Evolutionary conservation across 768 basidiomycete species (phyloP).

Genomic region (Favolaschia claudopus): DNA sequence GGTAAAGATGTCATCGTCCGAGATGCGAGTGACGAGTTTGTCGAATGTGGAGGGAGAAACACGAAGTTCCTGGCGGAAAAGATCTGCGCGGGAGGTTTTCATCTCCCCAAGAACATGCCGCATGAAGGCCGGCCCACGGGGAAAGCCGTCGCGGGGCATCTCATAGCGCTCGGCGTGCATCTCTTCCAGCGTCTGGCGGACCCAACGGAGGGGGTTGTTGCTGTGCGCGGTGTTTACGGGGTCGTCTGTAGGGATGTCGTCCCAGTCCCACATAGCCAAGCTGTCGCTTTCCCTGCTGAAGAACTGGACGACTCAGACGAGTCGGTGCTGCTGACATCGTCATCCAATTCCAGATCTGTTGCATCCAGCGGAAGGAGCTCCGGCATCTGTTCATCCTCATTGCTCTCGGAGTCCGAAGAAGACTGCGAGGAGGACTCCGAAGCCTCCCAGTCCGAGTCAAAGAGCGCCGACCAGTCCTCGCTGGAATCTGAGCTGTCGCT

Average conservation of each 20-base stretch:
- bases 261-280: neutral
- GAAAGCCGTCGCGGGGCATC: constrained; percentile 7
- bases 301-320: neutral
- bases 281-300: neutral
- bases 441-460: constrained; percentile 2
- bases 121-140: constrained; percentile 11
- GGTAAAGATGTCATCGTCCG: constrained; percentile 32
- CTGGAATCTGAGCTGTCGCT: neutral
- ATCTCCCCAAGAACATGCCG: constrained; percentile 26
- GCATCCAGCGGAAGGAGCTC: neutral
- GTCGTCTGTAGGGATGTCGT: neutral
- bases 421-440: neutral
- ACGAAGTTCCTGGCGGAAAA: constrained; percentile 39
- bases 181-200: neutral
- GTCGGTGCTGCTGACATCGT: neutral
- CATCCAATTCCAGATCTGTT: neutral
- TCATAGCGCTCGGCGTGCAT: constrained; percentile 19
- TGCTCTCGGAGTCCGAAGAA: neutral
- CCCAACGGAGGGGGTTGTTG: constrained; percentile 9
- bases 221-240: neutral
- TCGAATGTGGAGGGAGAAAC: constrained; percentile 46
- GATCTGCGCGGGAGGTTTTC: constrained; percentile 32
- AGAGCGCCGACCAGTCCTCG: neutral
- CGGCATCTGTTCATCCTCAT: constrained; percentile 9
- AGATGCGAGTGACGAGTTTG: constrained; percentile 30